Base-by-base conservation (phyloP, 2,329 filamentous ascomycete genomes). In the Neonectria sp. region DNA sequence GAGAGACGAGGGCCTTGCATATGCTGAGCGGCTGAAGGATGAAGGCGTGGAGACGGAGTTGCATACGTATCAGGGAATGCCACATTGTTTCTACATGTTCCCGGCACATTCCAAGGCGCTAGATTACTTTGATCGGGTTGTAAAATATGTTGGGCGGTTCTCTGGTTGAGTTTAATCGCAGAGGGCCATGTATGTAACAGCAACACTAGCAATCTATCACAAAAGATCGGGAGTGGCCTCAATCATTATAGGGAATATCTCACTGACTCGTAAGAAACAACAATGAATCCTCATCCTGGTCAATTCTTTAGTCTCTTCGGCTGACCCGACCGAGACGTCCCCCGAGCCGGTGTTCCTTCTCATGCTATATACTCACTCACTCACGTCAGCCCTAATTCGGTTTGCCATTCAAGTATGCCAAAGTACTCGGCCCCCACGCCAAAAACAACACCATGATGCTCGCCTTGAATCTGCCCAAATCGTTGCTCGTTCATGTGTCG, bases 1-100 rank as follows among this genome's bases (percentile, higher is more conserved):
- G n/a, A 75, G 81, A 17, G 81, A 83, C 58, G 82, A 83, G 27
- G 80, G 72, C 9, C 72, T 83, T 33, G 81, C 80, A 2, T 81
- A 81, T 53, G 80, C 78, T 6, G 80, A 82, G 65, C 76, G 75
- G 9, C 73, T 83, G 27, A 51, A 76, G 55, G 71, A 69, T 0
- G 79, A 78, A 6, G 79, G 79, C 27, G 77, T 77, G 9, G 71
- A 77, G 5, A 76, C 77, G 21, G 75, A 80, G 52, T 56, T 81
- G n/a, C 69, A 78, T 45, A 66, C 74, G 25, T 81, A 79, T 61
- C 60, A 70, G 24, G 81, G 80, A 7, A 63, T 83, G 69, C 80
- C 80, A 25, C 81, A 82, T 65, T 77, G 75, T 52, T 81, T 82
- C 59, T 76, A 58, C 31, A 60, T 59, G 57, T 61, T 65, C 24